Base-by-base conservation (phyloP, 192 early-diverging fungal species). In the Spinellus fusiger region DNA sequence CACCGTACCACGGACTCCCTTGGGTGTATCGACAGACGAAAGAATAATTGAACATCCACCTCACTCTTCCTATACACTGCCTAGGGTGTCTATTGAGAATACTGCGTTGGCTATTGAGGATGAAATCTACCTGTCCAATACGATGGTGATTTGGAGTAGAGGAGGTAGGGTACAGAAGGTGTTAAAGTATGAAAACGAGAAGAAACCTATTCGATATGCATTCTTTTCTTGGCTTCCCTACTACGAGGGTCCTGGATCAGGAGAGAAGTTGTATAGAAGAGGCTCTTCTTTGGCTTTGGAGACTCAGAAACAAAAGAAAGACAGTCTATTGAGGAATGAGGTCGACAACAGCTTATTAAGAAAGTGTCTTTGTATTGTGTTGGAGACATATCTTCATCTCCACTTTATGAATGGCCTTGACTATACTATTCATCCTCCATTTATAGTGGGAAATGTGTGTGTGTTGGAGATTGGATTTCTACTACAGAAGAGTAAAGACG, bases 211-310 rank as follows among this genome's bases (percentile, higher is more conserved):
- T 26, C n/a, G 51, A 35, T 13, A 50, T n/a, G 59, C 34, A 0
- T 26, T 61, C 18, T 61, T 61, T 28, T 31, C 59, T 27, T 61
- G 59, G 59, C 51, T 61, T 20, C 31, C 29, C 16, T 28, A 47
- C 22, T 20, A 29, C 40, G n/a, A 52, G 27, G 38, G 47, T 46
- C 38, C 37, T 29, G 31, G 27, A 4, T 27, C 10, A 18, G 28
- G 28, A 22, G 15, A 9, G 20, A 5, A 7, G 23, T 9, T 26
- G 20, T 22, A 50, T 50, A 50, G 23, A 50, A 18, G 20, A 18
- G 25, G 8, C 15, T 18, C 10, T 22, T 9, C 10, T 26, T 27
- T 26, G 12, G n/a, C 12, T 20, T 20, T 47, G 46, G 46, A 9
- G n/a, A 47, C 22, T 47, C n/a, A 22, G 25, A 50, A 9, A 50